Conservation (phyloP, 2,329 filamentous ascomycete genomes). For the Colletotrichum neosansevieriae region DNA sequence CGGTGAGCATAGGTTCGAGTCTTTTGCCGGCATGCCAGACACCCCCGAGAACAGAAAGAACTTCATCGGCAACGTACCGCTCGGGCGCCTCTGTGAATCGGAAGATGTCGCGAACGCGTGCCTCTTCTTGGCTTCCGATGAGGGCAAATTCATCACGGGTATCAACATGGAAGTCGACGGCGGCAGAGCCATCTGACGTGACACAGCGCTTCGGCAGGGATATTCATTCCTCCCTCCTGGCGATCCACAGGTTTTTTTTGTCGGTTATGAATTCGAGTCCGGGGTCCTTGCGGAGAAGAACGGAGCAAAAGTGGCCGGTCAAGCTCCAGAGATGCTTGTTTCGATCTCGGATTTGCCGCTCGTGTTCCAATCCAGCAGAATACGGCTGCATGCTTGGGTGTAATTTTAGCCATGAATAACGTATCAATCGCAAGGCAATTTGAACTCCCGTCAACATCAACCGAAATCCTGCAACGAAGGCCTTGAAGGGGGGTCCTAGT, state of each 20-base stretch:
- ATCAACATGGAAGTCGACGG: conserved; percentile 69
- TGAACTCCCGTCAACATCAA: not conserved
- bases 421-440: too few species aligned
- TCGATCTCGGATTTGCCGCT: too few species aligned
- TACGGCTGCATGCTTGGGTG: too few species aligned
- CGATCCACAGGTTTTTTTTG: too few species aligned
- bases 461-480: not conserved
- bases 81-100: conserved; percentile 54
- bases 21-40: conserved; percentile 71
- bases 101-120: conserved; percentile 78
- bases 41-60: conserved; percentile 70
- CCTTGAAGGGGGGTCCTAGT: not conserved
- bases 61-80: conserved; percentile 36
- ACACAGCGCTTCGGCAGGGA: too few species aligned
- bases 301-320: too few species aligned
- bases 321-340: too few species aligned
- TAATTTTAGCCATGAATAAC: too few species aligned
- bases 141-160: conserved; percentile 78
- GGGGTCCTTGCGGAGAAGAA: too few species aligned
- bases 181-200: conserved; percentile 24
- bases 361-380: too few species aligned
- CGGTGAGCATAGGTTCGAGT: conserved; percentile 43
- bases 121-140: conserved; percentile 77
- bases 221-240: too few species aligned
- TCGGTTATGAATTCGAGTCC: too few species aligned